Conservation (phyloP, 495 filamentous ascomycete species). For the Immersiella caudata region DNA sequence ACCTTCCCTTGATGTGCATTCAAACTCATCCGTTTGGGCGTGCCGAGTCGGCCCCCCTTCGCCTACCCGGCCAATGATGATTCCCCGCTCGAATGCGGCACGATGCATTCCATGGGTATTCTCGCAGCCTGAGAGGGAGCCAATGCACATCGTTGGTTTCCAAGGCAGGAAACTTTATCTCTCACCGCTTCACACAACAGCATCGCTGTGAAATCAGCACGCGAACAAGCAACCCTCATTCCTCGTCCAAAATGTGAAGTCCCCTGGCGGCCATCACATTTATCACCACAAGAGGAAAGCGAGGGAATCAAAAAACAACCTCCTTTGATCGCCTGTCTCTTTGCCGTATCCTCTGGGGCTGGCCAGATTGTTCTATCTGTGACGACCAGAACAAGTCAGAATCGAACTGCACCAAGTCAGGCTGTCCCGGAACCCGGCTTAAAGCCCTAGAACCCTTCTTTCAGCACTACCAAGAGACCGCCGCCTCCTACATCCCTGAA, state of each 20-base stretch:
- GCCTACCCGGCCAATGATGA: too few relatives aligned
- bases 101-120: too few relatives aligned
- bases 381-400: not conserved
- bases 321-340: not conserved
- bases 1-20: not conserved
- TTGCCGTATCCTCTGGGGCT: constrained; percentile 5
- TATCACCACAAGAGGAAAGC: not conserved
- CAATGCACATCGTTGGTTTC: too few relatives aligned
- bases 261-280: not conserved
- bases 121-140: too few relatives aligned
- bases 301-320: not conserved
- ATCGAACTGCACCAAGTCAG: not conserved
- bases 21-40: not conserved
- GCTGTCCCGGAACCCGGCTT: not conserved
- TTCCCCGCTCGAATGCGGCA: too few relatives aligned
- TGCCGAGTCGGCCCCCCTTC: too few relatives aligned
- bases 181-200: too few relatives aligned
- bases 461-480: not conserved
- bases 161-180: too few relatives aligned
- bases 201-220: too few relatives aligned
- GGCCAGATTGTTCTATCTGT: not conserved
- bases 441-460: not conserved
- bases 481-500: constrained; percentile 4
- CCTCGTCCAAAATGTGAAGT: not conserved
- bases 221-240: too few relatives aligned